A percentile compares a stretch with the other conserved stretches of the same genome.
Evolutionary conservation across 192 early-diverging fungal species (phyloP).

Genomic region (Backusella sp.): DNA sequence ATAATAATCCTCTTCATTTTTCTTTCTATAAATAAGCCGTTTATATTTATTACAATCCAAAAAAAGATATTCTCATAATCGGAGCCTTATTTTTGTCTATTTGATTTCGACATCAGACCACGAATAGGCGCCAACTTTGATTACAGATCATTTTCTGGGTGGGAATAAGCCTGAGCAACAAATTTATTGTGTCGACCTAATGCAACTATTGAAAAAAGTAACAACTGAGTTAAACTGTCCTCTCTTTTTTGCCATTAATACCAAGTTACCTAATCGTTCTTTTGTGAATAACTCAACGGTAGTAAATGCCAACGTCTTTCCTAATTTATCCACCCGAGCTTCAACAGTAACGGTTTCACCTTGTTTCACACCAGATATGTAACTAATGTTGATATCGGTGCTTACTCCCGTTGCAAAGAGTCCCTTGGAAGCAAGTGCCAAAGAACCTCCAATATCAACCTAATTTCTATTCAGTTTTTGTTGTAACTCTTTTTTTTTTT

Average conservation of each 20-base stretch:
- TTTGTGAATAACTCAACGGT: conserved; percentile 40
- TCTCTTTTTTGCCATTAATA: neutral
- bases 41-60: neutral
- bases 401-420: conserved; percentile 53
- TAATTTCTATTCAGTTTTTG: neutral
- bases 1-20: neutral
- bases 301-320: conserved; percentile 55
- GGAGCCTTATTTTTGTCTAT: neutral
- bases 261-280: conserved; percentile 26
- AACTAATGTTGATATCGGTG: conserved; percentile 58
- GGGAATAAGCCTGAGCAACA: conserved; percentile 38
- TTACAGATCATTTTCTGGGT: conserved; percentile 28
- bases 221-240: neutral
- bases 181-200: conserved; percentile 58
- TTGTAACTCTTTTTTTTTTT: neutral
- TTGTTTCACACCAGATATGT: conserved; percentile 45
- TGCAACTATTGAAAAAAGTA: conserved; percentile 27
- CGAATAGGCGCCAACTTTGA: neutral
- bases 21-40: neutral
- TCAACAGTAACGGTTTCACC: conserved; percentile 45
- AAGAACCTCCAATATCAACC: conserved; percentile 51
- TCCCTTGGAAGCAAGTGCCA: conserved; percentile 51
- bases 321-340: conserved; percentile 50
- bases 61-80: neutral
- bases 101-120: conserved; percentile 5